Evolutionary conservation across 2,329 filamentous ascomycete species (phyloP).

Genomic region (Hymenoscyphus salicellus): DNA sequence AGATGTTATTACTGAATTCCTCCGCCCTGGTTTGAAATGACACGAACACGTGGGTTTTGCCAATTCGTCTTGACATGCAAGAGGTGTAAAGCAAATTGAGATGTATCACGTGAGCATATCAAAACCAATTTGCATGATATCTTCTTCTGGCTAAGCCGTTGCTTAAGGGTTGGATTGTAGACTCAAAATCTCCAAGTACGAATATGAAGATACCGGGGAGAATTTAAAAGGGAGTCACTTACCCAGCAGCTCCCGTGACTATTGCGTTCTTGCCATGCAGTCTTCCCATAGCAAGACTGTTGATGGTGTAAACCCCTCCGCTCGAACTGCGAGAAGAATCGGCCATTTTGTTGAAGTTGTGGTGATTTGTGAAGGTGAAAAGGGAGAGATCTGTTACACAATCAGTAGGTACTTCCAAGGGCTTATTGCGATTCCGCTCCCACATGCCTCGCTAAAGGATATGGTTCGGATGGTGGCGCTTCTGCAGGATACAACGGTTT

Average conservation of each 20-base stretch:
- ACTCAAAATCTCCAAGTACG: neutral
- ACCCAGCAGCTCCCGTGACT: slow-evolving; percentile 69
- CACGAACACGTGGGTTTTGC: neutral
- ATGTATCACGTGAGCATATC: neutral
- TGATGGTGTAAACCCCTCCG: slow-evolving; percentile 33
- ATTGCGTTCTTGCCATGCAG: slow-evolving; percentile 43
- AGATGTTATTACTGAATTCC: neutral
- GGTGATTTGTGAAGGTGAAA: slow-evolving; percentile 1
- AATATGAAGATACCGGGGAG: neutral
- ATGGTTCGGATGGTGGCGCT: neutral
- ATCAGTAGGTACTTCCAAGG: neutral
- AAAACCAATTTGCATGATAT: neutral
- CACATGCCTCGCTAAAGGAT: slow-evolving; percentile 22
- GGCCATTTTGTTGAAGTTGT: slow-evolving; percentile 19
- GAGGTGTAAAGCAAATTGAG: neutral
- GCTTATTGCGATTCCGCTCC: slow-evolving; percentile 3
- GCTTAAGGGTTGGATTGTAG: neutral
- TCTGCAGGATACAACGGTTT: slow-evolving; percentile 6
- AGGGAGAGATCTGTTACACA: slow-evolving; percentile 2
- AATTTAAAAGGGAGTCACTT: slow-evolving; percentile 34
- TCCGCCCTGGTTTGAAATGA: neutral
- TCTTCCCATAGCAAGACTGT: slow-evolving; percentile 37
- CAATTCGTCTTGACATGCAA: neutral
- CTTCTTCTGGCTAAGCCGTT: neutral
- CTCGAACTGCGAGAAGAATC: slow-evolving; percentile 19